phyloP scores from a whole-genome alignment of 345 rosid species.

The Cardamine occulta region DNA sequence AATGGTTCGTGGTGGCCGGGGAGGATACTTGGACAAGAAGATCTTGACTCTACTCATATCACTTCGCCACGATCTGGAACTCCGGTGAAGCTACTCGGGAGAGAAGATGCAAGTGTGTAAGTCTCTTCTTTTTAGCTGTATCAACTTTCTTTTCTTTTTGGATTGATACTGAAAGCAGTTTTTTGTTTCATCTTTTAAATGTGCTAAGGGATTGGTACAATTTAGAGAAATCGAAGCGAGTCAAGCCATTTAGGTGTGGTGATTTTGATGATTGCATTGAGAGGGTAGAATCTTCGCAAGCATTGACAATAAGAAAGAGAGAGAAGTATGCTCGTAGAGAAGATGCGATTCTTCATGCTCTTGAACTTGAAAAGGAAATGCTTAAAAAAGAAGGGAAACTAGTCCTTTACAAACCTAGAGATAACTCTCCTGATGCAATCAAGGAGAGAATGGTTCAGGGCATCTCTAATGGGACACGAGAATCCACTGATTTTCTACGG shows the following conservation, averaged over 20 bases:
- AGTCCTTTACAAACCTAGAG: conserved; percentile 44
- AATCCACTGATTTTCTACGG: conserved; percentile 34
- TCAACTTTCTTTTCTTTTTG: background rate
- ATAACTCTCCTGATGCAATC: conserved; percentile 46
- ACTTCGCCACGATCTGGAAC: conserved; percentile 94
- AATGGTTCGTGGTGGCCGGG: conserved; percentile 99
- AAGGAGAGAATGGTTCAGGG: conserved; percentile 53
- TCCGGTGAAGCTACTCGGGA: conserved; percentile 97
- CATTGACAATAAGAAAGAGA: conserved; percentile 83
- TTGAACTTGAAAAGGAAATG: conserved; percentile 86
- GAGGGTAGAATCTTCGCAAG: conserved; percentile 79
- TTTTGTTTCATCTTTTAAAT: conserved; percentile 2
- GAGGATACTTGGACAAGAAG: conserved; percentile 78
- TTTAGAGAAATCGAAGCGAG: conserved; percentile 97
- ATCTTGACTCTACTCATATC: conserved; percentile 73
- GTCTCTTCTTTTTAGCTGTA: conserved; percentile 41
- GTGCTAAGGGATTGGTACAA: conserved; percentile 96
- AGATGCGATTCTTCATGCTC: conserved; percentile 99
- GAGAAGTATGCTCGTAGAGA: conserved; percentile 99
- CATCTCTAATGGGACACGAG: conserved; percentile 47
- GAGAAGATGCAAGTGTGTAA: conserved; percentile 99
- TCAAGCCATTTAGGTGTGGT: conserved; percentile 95
- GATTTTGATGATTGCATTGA: conserved; percentile 96
- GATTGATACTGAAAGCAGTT: conserved; percentile 13
- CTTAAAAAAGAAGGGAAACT: conserved; percentile 60